phyloP scores from a whole-genome alignment of 495 filamentous ascomycete species.

The Penicillium canescens region DNA sequence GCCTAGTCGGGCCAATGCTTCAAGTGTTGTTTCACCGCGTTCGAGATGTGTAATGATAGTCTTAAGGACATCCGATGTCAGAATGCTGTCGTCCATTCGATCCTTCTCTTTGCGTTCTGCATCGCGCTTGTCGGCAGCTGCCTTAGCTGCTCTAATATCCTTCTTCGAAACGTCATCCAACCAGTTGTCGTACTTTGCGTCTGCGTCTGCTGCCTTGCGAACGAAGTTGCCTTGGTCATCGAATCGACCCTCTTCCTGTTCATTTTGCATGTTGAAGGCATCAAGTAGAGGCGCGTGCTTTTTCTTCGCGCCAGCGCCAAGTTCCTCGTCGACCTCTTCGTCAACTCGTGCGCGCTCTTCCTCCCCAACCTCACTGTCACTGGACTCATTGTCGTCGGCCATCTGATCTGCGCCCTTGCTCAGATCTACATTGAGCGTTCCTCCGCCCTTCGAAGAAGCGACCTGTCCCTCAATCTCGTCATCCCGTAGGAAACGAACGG shows the following conservation, averaged over 20 bases:
- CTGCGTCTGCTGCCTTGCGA: constrained; percentile 83
- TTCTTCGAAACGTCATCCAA: constrained; percentile 89
- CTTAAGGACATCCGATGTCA: constrained; percentile 72
- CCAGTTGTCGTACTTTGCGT: constrained; percentile 91
- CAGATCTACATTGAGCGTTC: constrained; percentile 63
- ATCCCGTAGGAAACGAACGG: constrained; percentile 72
- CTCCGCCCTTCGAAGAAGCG: constrained; percentile 67
- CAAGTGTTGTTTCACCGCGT: constrained; percentile 82
- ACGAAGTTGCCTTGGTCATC: constrained; percentile 90
- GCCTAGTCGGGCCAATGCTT: constrained; percentile 81
- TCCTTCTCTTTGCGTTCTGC: constrained; percentile 68
- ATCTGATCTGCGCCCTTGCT: constrained; percentile 39
- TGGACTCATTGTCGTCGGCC: constrained; percentile 49
- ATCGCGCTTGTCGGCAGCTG: constrained; percentile 85
- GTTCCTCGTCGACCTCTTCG: constrained; percentile 76
- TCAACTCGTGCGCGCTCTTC: constrained; percentile 69
- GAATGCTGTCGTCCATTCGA: constrained; percentile 68
- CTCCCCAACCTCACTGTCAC: constrained; percentile 70
- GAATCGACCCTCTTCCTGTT: constrained; percentile 91
- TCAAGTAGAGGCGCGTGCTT: constrained; percentile 94
- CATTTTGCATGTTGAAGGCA: constrained; percentile 89
- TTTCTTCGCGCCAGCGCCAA: constrained; percentile 87
- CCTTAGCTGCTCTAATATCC: constrained; percentile 84
- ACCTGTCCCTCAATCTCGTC: constrained; percentile 88
- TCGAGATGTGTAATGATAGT: constrained; percentile 73